A percentile compares a stretch with the other conserved stretches of the same genome.
phyloP scores from a whole-genome alignment of 192 early-diverging fungal genomes.

The Coemansia aciculifera region DNA sequence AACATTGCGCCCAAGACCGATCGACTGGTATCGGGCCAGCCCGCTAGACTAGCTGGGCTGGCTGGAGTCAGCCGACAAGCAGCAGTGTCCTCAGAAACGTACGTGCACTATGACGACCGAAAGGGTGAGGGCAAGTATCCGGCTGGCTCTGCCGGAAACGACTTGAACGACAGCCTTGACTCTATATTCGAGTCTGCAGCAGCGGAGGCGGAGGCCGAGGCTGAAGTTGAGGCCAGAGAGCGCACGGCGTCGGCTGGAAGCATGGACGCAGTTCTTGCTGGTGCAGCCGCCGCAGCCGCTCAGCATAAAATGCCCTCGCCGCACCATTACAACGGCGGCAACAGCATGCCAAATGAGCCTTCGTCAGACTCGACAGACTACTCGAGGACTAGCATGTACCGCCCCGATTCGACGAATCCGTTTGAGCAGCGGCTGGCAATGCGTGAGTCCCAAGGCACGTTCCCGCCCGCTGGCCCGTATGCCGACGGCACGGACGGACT shows the following conservation, averaged over 20 bases:
- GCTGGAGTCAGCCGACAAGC: conserved; percentile 43
- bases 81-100: conserved; percentile 49
- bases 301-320: conserved; percentile 24
- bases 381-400: conserved; percentile 35
- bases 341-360: conserved; percentile 13
- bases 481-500: conserved; percentile 29
- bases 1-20: conserved; percentile 46
- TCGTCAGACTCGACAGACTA: conserved; percentile 24
- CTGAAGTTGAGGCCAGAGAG: conserved; percentile 41
- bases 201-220: conserved; percentile 48
- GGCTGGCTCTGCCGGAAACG: conserved; percentile 2
- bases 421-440: conserved; percentile 54
- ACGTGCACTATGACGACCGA: conserved; percentile 37
- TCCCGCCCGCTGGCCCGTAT: conserved; percentile 54
- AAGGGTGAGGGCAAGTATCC: conserved; percentile 20
- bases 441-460: conserved; percentile 50
- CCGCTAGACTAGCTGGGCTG: conserved; percentile 35
- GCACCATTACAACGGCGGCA: conserved; percentile 28
- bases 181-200: conserved; percentile 54
- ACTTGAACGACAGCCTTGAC: conserved; percentile 47
- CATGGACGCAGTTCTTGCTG: conserved; percentile 7
- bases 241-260: conserved; percentile 34
- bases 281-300: conserved; percentile 13
- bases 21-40: conserved; percentile 38
- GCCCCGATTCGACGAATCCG: conserved; percentile 51